Evolutionary conservation across 768 basidiomycete species (phyloP), one percentile per base, ranked within the genome.

Genomic region (Suillus bovinus): DNA sequence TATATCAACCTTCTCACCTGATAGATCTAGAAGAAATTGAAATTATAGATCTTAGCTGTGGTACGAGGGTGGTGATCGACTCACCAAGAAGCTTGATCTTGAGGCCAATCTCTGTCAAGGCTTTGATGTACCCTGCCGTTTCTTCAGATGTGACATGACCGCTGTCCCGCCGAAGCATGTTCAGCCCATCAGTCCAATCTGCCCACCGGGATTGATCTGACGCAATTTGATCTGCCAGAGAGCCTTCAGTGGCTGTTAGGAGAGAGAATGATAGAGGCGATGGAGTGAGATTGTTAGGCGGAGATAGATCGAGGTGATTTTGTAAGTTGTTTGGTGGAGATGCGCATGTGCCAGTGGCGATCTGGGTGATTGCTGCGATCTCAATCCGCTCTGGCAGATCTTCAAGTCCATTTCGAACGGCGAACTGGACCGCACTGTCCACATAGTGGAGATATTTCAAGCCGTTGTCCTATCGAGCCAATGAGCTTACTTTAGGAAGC

Each of bases 101-200:
- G 58, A 96, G 76, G 3, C 94, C 94, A 64, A 96, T 93, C 68
- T 95, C 94, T 2, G 94, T 96, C 67, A 96, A 77, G 10, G 89
- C 87, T 69, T 91, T 84, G 13, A 96, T 90, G 69, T 94, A 93
- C 27, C 87, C 89, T 42, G 89, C 90, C 0, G 94, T 95, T 75
- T 94, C 91, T 66, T 87, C 84, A 5, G 93, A 93, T 14, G 89
- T 79, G 61, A 94, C 91, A 71, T 93, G 92, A 9, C 91, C 90
- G 20, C 91, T 86, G 66, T 91, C 91, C 58, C 87, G 79, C 44
- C 92, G 80, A 46, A 96, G 81, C 87, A 96, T 91, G 68, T 93
- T 93, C 73, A 96, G 71, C 5, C 94, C 94, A 72, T 96, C 94
- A 3, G 93, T 93, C 94, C 94, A 96, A 76, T 96, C 94, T 17